Evolutionary conservation across 345 rosid species (phyloP).

Genomic region (Erucastrum elatum): DNA sequence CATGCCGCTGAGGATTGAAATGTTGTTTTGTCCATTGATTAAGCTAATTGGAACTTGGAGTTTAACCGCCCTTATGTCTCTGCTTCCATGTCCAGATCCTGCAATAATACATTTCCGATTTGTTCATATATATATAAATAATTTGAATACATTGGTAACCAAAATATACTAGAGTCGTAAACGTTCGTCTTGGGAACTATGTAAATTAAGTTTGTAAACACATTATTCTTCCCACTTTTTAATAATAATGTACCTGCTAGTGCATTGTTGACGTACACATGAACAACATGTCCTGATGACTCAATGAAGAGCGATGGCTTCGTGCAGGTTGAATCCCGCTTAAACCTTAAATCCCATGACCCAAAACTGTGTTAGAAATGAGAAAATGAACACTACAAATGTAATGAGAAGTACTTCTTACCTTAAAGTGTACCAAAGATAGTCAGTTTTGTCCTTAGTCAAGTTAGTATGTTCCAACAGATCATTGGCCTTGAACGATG

Average conservation of each 20-base stretch:
- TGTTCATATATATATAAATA: not conserved
- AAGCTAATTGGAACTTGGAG: constrained; percentile 48
- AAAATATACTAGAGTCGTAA: not conserved
- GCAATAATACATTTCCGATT: not conserved
- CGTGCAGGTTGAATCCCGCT: constrained; percentile 51
- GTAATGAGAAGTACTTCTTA: constrained; percentile 22
- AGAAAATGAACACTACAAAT: not conserved
- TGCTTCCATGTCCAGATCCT: constrained; percentile 81
- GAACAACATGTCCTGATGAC: constrained; percentile 73
- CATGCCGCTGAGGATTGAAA: constrained; percentile 78
- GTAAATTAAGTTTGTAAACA: not conserved
- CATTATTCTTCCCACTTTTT: not conserved
- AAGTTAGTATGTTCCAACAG: constrained; percentile 70
- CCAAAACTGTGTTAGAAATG: not conserved
- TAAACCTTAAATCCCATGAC: constrained; percentile 42
- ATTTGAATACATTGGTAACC: not conserved
- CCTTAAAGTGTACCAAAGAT: constrained; percentile 90
- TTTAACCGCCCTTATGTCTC: constrained; percentile 47
- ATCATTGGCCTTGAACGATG: constrained; percentile 45
- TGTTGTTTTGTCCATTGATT: constrained; percentile 53
- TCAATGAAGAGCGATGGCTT: constrained; percentile 55
- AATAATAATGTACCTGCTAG: constrained; percentile 44
- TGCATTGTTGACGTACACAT: constrained; percentile 58
- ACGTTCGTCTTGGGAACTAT: not conserved
- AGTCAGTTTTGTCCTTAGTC: constrained; percentile 78